Evolutionary conservation across 1,139 yeast species (phyloP).

Genomic region (Sugiyamaella castrensis): DNA sequence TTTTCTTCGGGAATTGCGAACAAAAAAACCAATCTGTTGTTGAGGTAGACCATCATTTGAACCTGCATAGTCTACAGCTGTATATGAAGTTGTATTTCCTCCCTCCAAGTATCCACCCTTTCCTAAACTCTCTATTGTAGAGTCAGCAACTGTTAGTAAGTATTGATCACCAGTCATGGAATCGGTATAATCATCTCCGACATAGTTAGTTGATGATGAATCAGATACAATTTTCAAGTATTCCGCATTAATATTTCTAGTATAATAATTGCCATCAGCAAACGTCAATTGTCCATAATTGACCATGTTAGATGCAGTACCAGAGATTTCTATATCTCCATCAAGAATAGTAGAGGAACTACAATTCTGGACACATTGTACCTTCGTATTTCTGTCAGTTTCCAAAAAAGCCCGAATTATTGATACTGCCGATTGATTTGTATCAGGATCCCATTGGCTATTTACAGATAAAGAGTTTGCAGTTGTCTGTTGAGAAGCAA

Average conservation of each 20-base stretch:
- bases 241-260: neutral
- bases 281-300: conserved; percentile 3
- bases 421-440: neutral
- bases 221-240: conserved; percentile 1
- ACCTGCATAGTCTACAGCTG: conserved; percentile 1
- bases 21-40: too few relatives aligned
- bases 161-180: conserved; percentile 8
- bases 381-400: conserved; percentile 1
- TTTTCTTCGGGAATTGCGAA: too few relatives aligned
- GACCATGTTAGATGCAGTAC: neutral
- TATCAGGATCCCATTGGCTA: neutral
- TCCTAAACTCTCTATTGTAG: neutral
- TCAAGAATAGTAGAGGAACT: neutral
- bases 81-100: conserved; percentile 1
- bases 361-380: conserved; percentile 7
- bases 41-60: too few relatives aligned
- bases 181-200: neutral
- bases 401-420: conserved; percentile 7
- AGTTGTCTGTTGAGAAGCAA: conserved; percentile 2
- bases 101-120: neutral
- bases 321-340: neutral
- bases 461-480: neutral
- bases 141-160: conserved; percentile 1
- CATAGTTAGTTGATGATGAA: neutral
- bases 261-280: neutral